Evolutionary conservation across 1,284 basidiomycete species (phyloP).

Genomic region (Cutaneotrichosporon arboriforme): DNA sequence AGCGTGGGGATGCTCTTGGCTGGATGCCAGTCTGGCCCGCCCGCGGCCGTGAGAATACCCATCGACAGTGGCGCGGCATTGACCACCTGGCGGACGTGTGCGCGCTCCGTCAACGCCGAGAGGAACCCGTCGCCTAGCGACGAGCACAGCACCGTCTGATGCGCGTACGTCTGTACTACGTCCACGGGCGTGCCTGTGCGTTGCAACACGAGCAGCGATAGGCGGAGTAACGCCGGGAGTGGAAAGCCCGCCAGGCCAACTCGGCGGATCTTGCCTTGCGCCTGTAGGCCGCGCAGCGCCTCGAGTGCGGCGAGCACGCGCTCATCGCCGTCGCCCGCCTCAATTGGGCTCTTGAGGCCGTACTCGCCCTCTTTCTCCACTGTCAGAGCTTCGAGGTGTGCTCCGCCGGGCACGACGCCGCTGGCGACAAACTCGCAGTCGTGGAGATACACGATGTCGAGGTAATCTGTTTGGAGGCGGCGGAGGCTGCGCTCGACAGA

Average conservation of each 20-base stretch:
- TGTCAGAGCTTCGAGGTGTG: slow-evolving; percentile 56
- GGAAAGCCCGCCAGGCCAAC: slow-evolving; percentile 87
- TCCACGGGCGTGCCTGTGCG: slow-evolving; percentile 63
- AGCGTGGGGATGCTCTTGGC: slow-evolving; percentile 47
- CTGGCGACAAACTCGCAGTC: slow-evolving; percentile 81
- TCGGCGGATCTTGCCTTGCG: slow-evolving; percentile 67
- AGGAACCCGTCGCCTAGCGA: slow-evolving; percentile 59
- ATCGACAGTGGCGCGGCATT: slow-evolving; percentile 87
- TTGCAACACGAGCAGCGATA: slow-evolving; percentile 63
- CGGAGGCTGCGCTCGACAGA: slow-evolving; percentile 67
- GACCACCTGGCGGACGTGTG: slow-evolving; percentile 64
- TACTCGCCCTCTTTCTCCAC: slow-evolving; percentile 13
- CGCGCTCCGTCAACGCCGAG: slow-evolving; percentile 57
- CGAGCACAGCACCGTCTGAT: slow-evolving; percentile 75
- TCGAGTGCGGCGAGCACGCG: slow-evolving; percentile 66
- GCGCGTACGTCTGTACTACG: slow-evolving; percentile 77
- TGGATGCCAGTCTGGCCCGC: slow-evolving; percentile 78
- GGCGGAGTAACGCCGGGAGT: slow-evolving; percentile 77
- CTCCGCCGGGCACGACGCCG: slow-evolving; percentile 43
- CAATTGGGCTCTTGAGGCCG: slow-evolving; percentile 14
- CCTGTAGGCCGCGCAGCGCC: slow-evolving; percentile 68
- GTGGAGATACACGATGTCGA: slow-evolving; percentile 81
- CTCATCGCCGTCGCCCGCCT: slow-evolving; percentile 68
- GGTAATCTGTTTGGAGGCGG: slow-evolving; percentile 71
- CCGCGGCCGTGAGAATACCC: slow-evolving; percentile 69